Percentiles rank a stretch among this genome's conserved stretches.
Conservation (phyloP, 768 basidiomycete species). For the Mycena filopes region DNA sequence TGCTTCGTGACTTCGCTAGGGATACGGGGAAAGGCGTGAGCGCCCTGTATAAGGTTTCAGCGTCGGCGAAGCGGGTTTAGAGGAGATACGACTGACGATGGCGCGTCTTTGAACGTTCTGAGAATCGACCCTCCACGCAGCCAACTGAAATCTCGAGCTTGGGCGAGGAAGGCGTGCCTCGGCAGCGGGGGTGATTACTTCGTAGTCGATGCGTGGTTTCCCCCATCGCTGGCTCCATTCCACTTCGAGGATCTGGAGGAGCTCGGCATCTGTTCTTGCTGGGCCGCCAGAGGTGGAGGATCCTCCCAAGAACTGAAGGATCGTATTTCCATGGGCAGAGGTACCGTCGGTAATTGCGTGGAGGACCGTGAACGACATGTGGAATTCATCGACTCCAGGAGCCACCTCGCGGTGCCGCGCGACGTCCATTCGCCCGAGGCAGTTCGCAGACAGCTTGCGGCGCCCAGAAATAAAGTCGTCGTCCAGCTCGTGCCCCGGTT, state of each 20-base stretch:
- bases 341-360: constrained; percentile 29
- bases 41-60: constrained; percentile 6
- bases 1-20: constrained; percentile 10
- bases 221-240: constrained; percentile 24
- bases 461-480: constrained; percentile 13
- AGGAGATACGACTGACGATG: constrained; percentile 9
- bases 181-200: constrained; percentile 21
- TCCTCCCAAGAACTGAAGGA: constrained; percentile 18
- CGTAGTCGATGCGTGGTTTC: background rate
- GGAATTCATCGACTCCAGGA: constrained; percentile 16
- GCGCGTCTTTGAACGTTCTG: constrained; percentile 21
- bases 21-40: constrained; percentile 24
- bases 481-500: constrained; percentile 22
- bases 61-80: background rate
- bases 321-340: constrained; percentile 9
- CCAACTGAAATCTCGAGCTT: constrained; percentile 10
- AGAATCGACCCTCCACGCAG: constrained; percentile 20
- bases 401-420: constrained; percentile 4
- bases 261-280: constrained; percentile 15
- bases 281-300: constrained; percentile 12
- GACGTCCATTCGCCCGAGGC: constrained; percentile 25
- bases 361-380: constrained; percentile 16
- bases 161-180: constrained; percentile 19
- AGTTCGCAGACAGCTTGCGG: constrained; percentile 16
- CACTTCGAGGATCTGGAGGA: constrained; percentile 17